Conservation (phyloP, 1,284 basidiomycete species). For the Psilocybe mexicana region DNA sequence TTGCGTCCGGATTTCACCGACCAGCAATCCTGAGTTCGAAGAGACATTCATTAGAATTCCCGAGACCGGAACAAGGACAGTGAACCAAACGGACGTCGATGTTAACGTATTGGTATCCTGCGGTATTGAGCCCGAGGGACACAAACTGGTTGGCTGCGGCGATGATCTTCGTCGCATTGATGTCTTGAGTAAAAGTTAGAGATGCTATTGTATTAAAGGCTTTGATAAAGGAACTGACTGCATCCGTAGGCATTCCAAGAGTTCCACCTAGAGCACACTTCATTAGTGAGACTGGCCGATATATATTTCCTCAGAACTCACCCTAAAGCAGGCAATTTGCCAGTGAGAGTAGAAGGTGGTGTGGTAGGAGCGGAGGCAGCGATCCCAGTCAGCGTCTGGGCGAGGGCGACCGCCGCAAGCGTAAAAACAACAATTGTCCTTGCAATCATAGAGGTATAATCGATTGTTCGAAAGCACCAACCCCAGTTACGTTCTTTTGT, state of each 20-base stretch:
- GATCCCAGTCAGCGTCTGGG: slow-evolving; percentile 24
- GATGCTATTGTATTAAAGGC: background rate
- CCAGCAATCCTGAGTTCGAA: slow-evolving; percentile 51
- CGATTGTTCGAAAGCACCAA: background rate
- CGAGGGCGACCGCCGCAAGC: slow-evolving; percentile 14
- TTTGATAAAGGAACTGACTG: slow-evolving; percentile 29
- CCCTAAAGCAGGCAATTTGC: slow-evolving; percentile 37
- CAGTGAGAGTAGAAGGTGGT: slow-evolving; percentile 30
- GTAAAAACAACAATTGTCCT: slow-evolving; percentile 1
- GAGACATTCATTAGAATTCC: background rate
- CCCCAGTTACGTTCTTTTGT: background rate
- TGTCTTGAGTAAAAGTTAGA: slow-evolving; percentile 21
- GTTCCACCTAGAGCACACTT: slow-evolving; percentile 44
- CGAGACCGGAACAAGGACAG: background rate
- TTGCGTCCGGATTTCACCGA: slow-evolving; percentile 39
- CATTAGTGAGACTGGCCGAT: background rate
- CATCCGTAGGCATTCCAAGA: slow-evolving; percentile 55
- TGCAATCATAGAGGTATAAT: background rate
- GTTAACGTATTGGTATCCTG: slow-evolving; percentile 56
- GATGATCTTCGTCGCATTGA: slow-evolving; percentile 47
- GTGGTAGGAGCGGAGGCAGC: slow-evolving; percentile 28
- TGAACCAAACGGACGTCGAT: slow-evolving; percentile 42
- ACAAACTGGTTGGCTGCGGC: slow-evolving; percentile 50
- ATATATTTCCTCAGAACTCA: slow-evolving; percentile 8
- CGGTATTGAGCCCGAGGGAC: slow-evolving; percentile 48